A percentile compares a stretch with the other conserved stretches of the same genome.
phyloP scores from a whole-genome alignment of 164 flowering plant genomes.

The Saururus chinensis region DNA sequence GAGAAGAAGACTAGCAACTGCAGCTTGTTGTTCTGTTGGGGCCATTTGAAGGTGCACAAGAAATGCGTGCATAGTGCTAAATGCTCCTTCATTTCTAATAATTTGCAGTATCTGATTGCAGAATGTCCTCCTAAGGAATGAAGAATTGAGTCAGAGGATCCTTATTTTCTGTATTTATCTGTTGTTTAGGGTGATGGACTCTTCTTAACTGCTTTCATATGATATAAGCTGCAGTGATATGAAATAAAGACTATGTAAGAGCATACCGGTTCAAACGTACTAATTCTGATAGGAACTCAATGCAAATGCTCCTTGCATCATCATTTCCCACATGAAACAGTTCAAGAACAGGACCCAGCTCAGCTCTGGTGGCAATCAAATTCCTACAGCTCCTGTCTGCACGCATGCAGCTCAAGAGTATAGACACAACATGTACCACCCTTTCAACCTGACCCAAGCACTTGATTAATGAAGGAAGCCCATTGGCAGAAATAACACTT shows the following conservation, averaged over 20 bases:
- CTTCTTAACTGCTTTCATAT: not conserved
- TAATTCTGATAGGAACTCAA: constrained; percentile 48
- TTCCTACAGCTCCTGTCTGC: constrained; percentile 45
- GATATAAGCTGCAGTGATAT: not conserved
- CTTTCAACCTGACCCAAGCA: constrained; percentile 38
- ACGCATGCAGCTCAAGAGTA: constrained; percentile 50
- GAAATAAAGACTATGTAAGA: not conserved
- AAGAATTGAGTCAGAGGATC: constrained; percentile 13
- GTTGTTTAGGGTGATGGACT: not conserved
- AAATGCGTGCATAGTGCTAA: constrained; percentile 70
- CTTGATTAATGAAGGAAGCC: constrained; percentile 42
- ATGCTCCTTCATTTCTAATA: constrained; percentile 65
- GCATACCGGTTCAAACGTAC: constrained; percentile 51
- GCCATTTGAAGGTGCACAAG: constrained; percentile 75
- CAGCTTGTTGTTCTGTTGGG: constrained; percentile 65
- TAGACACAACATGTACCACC: constrained; percentile 34
- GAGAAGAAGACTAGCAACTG: constrained; percentile 61
- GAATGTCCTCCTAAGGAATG: constrained; percentile 41
- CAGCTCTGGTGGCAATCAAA: constrained; percentile 44
- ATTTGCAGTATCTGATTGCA: constrained; percentile 48
- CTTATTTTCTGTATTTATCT: not conserved
- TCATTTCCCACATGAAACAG: constrained; percentile 60
- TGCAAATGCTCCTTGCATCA: constrained; percentile 37
- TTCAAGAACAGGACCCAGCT: constrained; percentile 51
- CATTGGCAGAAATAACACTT: constrained; percentile 37